Conservation (phyloP, 306 rosid species). For the Castanopsis chinensis region DNA sequence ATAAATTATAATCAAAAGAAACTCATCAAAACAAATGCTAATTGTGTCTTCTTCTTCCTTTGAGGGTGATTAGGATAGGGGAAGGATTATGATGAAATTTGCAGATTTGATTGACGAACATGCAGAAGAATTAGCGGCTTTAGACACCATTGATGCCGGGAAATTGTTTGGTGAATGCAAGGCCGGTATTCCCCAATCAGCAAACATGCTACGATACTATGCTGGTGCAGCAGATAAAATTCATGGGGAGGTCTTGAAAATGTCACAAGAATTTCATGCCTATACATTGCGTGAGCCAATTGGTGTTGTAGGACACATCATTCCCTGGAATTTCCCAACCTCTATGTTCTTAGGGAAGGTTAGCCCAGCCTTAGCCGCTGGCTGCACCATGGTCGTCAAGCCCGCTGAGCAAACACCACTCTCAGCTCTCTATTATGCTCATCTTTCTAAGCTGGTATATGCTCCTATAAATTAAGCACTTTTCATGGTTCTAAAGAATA, state of each 20-base stretch:
- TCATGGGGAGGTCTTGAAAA: conserved; percentile 71
- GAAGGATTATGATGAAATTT: conserved; percentile 51
- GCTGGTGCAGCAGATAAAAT: conserved; percentile 93
- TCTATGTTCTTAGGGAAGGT: conserved; percentile 51
- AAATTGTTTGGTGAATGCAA: conserved; percentile 44
- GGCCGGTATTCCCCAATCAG: conserved; percentile 49
- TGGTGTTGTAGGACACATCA: conserved; percentile 84
- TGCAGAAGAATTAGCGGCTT: conserved; percentile 59
- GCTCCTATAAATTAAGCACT: background rate
- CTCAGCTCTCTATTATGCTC: conserved; percentile 77
- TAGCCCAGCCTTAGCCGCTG: conserved; percentile 78
- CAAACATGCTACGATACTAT: conserved; percentile 54
- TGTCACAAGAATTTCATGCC: conserved; percentile 45
- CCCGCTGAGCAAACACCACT: conserved; percentile 96
- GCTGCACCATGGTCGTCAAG: conserved; percentile 82
- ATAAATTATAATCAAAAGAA: no score
- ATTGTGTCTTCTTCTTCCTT: background rate
- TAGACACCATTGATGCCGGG: conserved; percentile 74
- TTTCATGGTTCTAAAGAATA: background rate
- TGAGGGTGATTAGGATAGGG: conserved; percentile 56
- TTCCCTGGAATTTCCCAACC: conserved; percentile 87
- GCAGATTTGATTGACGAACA: conserved; percentile 66
- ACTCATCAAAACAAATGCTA: no score
- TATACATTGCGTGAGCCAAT: conserved; percentile 76
- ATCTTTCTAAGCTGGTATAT: conserved; percentile 64